Evolutionary conservation across 148 eudicot genomes (phyloP).

Genomic region (Limonium bicolor): DNA sequence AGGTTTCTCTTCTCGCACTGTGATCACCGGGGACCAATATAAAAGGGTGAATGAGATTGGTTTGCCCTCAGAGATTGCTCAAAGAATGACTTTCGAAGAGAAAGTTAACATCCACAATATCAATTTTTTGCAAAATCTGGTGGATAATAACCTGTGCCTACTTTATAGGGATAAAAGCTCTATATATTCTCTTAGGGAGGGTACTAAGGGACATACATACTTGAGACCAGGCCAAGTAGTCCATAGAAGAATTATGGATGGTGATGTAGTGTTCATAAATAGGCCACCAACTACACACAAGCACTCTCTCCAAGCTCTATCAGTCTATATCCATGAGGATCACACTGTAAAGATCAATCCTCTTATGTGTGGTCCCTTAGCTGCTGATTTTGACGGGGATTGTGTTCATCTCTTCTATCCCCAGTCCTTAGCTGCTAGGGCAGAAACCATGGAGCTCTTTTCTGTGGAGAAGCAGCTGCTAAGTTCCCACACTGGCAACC

Average conservation of each 20-base stretch:
- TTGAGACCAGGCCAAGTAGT: constrained; percentile 76
- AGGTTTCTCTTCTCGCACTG: constrained; percentile 91
- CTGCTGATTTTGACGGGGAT: constrained; percentile 96
- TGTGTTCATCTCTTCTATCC: constrained; percentile 95
- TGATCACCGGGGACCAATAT: constrained; percentile 84
- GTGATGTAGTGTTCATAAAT: constrained; percentile 82
- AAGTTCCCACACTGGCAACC: constrained; percentile 89
- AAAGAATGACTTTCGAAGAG: constrained; percentile 74
- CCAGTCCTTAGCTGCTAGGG: constrained; percentile 80
- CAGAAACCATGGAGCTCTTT: constrained; percentile 81
- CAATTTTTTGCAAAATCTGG: constrained; percentile 50
- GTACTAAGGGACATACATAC: constrained; percentile 89
- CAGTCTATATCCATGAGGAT: constrained; percentile 71
- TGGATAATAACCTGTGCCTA: constrained; percentile 70
- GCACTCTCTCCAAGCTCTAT: constrained; percentile 75
- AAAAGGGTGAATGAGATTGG: constrained; percentile 78
- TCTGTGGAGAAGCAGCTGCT: constrained; percentile 90
- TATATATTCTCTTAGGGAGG: constrained; percentile 73
- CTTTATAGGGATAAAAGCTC: constrained; percentile 61
- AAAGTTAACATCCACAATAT: constrained; percentile 69
- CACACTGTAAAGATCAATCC: constrained; percentile 86
- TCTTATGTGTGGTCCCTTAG: constrained; percentile 82
- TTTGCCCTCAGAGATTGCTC: constrained; percentile 79
- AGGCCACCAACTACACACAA: constrained; percentile 97
- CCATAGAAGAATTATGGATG: constrained; percentile 79